Percentiles rank a stretch among this genome's conserved stretches.
Evolutionary conservation across 768 basidiomycete species (phyloP).

Genomic region (Collybia sp.): DNA sequence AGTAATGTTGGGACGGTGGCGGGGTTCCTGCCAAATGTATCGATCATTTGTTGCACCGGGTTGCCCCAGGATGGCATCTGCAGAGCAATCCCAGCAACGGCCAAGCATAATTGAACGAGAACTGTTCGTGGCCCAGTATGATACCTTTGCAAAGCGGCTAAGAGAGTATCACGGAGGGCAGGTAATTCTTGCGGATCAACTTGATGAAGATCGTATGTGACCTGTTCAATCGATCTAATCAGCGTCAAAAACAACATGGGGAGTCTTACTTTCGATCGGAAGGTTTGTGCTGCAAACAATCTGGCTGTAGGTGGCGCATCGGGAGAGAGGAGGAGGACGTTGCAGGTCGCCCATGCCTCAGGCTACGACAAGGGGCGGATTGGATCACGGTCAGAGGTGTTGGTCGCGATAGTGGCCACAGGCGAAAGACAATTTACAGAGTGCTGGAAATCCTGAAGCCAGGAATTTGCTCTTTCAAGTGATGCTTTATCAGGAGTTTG

Average conservation of each 20-base stretch:
- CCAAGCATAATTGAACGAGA: constrained; percentile 85
- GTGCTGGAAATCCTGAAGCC: constrained; percentile 99
- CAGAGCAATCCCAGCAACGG: constrained; percentile 85
- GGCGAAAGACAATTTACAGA: constrained; percentile 88
- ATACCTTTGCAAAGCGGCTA: constrained; percentile 70
- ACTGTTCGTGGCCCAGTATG: constrained; percentile 77
- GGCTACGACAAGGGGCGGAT: constrained; percentile 68
- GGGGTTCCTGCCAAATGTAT: constrained; percentile 81
- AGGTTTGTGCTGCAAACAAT: constrained; percentile 95
- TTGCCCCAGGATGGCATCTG: constrained; percentile 86
- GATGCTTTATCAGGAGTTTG: constrained; percentile 79
- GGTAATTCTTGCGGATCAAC: constrained; percentile 68
- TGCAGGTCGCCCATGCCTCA: constrained; percentile 96
- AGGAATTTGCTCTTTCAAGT: constrained; percentile 84
- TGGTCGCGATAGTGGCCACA: constrained; percentile 57
- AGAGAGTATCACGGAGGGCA: constrained; percentile 82
- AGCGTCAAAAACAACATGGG: constrained; percentile 10
- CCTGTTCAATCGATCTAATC: constrained; percentile 49
- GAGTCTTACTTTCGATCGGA: constrained; percentile 80
- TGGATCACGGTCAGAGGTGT: constrained; percentile 63
- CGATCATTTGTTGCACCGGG: constrained; percentile 77
- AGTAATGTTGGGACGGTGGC: constrained; percentile 78
- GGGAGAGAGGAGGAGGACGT: constrained; percentile 79
- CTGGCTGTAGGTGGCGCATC: constrained; percentile 78
- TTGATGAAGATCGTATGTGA: constrained; percentile 92